Percentiles rank a stretch among this genome's conserved stretches.
Conservation (phyloP, 2,329 filamentous ascomycete genomes). For the Nothomitra cinnamomea region DNA sequence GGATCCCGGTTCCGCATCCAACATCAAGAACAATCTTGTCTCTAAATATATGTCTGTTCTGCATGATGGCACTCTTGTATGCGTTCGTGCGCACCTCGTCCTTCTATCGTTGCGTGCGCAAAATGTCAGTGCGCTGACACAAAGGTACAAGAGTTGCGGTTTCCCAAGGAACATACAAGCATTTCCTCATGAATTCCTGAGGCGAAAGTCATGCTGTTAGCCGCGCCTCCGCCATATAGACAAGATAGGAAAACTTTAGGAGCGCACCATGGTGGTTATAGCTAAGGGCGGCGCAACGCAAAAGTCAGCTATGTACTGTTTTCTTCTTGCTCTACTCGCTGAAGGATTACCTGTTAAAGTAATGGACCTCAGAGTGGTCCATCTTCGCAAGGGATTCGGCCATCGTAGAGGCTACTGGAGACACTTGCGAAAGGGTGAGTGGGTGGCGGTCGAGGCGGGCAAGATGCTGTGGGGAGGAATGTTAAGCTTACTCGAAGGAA, state of each 20-base stretch:
- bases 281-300: constrained; percentile 30
- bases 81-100: constrained; percentile 93
- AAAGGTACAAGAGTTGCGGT: constrained; percentile 6
- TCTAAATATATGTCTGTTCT: constrained; percentile 89
- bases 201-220: neutral
- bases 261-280: constrained; percentile 92
- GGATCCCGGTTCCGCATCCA: constrained; percentile 90
- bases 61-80: constrained; percentile 94
- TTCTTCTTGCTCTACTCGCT: constrained; percentile 8
- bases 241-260: constrained; percentile 7
- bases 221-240: neutral
- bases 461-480: no score
- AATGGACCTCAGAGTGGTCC: constrained; percentile 94
- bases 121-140: constrained; percentile 9
- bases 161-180: constrained; percentile 38
- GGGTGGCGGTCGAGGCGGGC: no score
- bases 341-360: constrained; percentile 76
- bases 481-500: no score
- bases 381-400: constrained; percentile 41
- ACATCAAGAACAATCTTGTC: constrained; percentile 92
- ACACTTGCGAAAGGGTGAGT: no score
- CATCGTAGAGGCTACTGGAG: neutral
- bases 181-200: constrained; percentile 19
- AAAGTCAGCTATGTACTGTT: constrained; percentile 8
- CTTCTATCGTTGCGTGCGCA: constrained; percentile 42